Conservation (phyloP, 2,329 filamentous ascomycete species). For the Periconia sp. region DNA sequence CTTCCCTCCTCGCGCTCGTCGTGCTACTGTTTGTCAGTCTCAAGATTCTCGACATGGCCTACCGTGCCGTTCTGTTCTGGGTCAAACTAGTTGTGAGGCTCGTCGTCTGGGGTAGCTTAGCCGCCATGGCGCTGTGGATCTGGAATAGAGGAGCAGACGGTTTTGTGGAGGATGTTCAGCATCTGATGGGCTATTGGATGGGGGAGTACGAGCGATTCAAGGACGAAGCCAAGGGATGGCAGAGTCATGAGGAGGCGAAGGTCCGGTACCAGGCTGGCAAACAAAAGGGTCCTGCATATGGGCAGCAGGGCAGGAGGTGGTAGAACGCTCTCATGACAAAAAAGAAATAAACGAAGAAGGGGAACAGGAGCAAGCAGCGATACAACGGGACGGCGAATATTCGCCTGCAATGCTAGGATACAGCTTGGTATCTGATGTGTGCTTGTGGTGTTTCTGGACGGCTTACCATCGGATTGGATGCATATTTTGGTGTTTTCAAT, state of each 20-base stretch:
- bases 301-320: not conserved
- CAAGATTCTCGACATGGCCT: constrained; percentile 68
- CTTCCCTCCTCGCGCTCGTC: constrained; percentile 59
- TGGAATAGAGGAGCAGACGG: constrained; percentile 65
- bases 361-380: too few relatives aligned
- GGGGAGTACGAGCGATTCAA: constrained; percentile 39
- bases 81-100: constrained; percentile 66
- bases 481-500: not conserved
- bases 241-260: constrained; percentile 27
- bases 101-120: constrained; percentile 64
- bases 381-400: too few relatives aligned
- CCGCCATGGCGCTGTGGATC: constrained; percentile 57
- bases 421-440: not conserved
- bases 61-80: constrained; percentile 75
- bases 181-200: constrained; percentile 39
- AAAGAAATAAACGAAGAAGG: too few relatives aligned
- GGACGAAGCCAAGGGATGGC: constrained; percentile 15
- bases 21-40: constrained; percentile 64
- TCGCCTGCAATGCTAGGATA: not conserved
- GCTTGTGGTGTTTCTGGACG: not conserved
- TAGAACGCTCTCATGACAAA: not conserved
- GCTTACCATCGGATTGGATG: not conserved
- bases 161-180: constrained; percentile 60
- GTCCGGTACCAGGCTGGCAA: constrained; percentile 14
- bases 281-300: not conserved